Evolutionary conservation across 495 filamentous ascomycete genomes (phyloP), one percentile per base, ranked within the genome.

Genomic region (Neurospora discreta): DNA sequence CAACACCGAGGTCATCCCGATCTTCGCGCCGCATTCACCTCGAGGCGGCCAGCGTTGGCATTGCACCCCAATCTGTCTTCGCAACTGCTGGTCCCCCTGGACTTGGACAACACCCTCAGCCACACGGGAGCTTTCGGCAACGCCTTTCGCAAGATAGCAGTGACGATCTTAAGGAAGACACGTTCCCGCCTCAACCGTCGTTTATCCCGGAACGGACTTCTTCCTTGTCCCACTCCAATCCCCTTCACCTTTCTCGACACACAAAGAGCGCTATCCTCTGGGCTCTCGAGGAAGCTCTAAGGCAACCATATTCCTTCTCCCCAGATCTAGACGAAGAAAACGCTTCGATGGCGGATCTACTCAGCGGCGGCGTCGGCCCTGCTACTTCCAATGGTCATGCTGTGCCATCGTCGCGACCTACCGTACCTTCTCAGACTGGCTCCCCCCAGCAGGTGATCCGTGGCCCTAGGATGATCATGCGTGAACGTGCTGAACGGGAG

Each of bases 271-370:
- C 95, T 20, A 93, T 99, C 78, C 90, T 93, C 73, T 97, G 90
- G 86, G 88, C 93, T 7, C 89, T 98, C 67, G 95, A 99, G 84
- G 93, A 95, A 82, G 95, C 92, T 65, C 86, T 98, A 68, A 90
- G 94, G 68, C 88, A 89, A 44, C 95, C 95, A 2, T 87, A 93
- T 71, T 86, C 89, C 13, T 95, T 99, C 82, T 94, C 94, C 5
- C 86, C 92, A 18, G 94, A 97, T 79, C 85, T 88, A 58, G 87
- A 90, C 70, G 95, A 99, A 85, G 90, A 95, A 85, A 93, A 94
- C 90, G 94, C 95, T 76, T 88, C 90, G 74, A 98, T 99, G 95
- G 90, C 95, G 75, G 92, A 97, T 81, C 84, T 97, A 77, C 84
- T 87, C 78, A 85, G 85, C 76, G 87, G 87, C 72, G 81, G 83